Base-by-base conservation (phyloP, 345 rosid species). In the Linum trigynum region DNA sequence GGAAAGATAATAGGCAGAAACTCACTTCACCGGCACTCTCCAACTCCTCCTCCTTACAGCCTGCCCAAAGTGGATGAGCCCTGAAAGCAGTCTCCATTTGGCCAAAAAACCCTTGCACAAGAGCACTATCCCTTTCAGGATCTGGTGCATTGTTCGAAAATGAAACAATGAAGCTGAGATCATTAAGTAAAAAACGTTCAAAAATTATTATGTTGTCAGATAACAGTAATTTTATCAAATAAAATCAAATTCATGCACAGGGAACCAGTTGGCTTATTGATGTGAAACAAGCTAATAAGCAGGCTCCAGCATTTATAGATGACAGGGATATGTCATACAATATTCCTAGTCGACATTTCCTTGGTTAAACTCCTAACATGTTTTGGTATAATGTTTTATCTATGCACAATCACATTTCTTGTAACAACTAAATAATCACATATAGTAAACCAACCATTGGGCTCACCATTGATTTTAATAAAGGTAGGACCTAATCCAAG, bases 31-130 rank as follows among this genome's bases (percentile, higher is more conserved):
- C 96, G 0, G 92, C 95, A 69, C 96, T 84, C 48, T 94, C 97
- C 59, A 94, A 82, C 75, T 94, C 97, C 79, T 94, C 97, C 72
- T 88, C 99, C 3, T 97, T 85, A 77, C 92, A 94, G 67, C 96
- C 89, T 38, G 88, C 88, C 95, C 99, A 94, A 67, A 94, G 96
- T 8, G 97, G 95, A 78, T 88, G 97, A 65, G 84, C 86, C 79
- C 85, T 79, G 80, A 94, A 90, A 69, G 95, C 89, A 65, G 82
- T 80, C 77, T 94, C 97, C 96, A 90, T 94, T 39, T 77, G 85
- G 65, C 82, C 63, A 70, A 94, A 75, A 80, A 94, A 94, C 59
- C 71, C 83, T 70, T 94, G 99, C 62, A 88, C 88, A 2, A 76
- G 63, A 64, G 81, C 75, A 74, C 89, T 80, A 65, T 88, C 99